These are phyloP conservation scores for Porodaedalea pini DNA, from an alignment of 1,284 basidiomycete species.

Conservation along the genomic window DNA sequence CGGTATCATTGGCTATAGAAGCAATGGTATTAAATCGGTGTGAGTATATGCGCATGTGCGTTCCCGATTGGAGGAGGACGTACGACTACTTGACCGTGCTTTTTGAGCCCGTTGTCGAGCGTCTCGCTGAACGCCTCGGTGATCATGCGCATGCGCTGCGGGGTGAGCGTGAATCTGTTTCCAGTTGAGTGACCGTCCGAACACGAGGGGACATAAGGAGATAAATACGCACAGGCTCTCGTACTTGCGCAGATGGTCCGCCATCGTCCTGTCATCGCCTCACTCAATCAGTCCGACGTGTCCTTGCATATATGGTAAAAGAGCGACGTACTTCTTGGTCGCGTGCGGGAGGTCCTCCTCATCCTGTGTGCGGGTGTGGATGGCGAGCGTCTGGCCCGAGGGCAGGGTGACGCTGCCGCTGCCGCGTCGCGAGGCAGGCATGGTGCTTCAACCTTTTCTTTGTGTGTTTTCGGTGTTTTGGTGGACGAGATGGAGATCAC, in stretches of 20 bases:
- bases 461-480: neutral
- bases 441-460: slow-evolving; percentile 27
- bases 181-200: neutral
- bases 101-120: slow-evolving; percentile 82
- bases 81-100: slow-evolving; percentile 85
- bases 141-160: slow-evolving; percentile 95
- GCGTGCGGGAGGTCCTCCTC: slow-evolving; percentile 83
- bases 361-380: slow-evolving; percentile 75
- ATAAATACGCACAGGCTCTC: slow-evolving; percentile 64
- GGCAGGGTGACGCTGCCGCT: slow-evolving; percentile 71
- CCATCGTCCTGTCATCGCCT: slow-evolving; percentile 64
- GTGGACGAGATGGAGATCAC: neutral
- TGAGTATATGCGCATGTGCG: slow-evolving; percentile 16
- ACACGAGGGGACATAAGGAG: neutral
- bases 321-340: slow-evolving; percentile 67
- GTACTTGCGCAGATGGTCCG: slow-evolving; percentile 85
- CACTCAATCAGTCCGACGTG: neutral
- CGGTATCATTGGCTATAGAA: slow-evolving; percentile 85
- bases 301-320: neutral
- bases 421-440: slow-evolving; percentile 69
- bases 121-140: slow-evolving; percentile 94
- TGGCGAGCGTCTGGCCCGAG: slow-evolving; percentile 70
- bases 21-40: too few relatives aligned
- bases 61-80: slow-evolving; percentile 34
- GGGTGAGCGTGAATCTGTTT: slow-evolving; percentile 79